phyloP scores from a whole-genome alignment of 352 stramenopile species.

The Phytophthora nicotianae region DNA sequence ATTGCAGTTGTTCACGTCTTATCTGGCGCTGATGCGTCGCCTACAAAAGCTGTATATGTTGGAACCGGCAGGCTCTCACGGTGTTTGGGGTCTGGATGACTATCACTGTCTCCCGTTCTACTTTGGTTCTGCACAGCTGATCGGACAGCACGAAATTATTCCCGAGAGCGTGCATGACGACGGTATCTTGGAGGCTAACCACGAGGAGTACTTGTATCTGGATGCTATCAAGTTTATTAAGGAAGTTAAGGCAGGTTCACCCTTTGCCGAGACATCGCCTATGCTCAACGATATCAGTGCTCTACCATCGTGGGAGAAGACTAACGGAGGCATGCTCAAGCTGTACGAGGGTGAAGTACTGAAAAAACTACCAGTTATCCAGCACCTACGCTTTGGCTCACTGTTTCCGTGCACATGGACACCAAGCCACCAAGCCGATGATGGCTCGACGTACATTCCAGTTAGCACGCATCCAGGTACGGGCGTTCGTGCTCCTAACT shows the following conservation, averaged over 20 bases:
- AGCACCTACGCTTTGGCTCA: conserved; percentile 98
- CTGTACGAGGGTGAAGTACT: conserved; percentile 97
- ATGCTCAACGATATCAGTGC: conserved; percentile 94
- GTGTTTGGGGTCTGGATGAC: conserved; percentile 99
- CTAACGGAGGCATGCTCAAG: conserved; percentile 91
- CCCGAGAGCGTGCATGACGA: conserved; percentile 84
- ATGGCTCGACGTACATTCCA: conserved; percentile 58
- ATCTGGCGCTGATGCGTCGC: conserved; percentile 93
- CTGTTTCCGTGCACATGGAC: conserved; percentile 90
- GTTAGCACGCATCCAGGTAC: conserved; percentile 64
- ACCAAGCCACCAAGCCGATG: conserved; percentile 54
- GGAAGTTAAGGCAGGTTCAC: conserved; percentile 88
- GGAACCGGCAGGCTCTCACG: conserved; percentile 98
- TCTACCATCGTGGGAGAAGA: conserved; percentile 91
- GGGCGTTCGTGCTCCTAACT: conserved; percentile 70
- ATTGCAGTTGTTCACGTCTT: conserved; percentile 92
- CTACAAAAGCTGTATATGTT: conserved; percentile 98
- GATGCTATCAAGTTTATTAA: conserved; percentile 93
- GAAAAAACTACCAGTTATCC: conserved; percentile 97
- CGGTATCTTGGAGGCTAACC: conserved; percentile 57
- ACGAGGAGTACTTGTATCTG: conserved; percentile 92
- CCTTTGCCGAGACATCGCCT: conserved; percentile 93
- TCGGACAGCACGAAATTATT: conserved; percentile 69
- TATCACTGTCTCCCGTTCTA: conserved; percentile 99
- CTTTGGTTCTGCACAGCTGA: conserved; percentile 96